Evolutionary conservation across 805 yeast species (phyloP).

Genomic region (Jamesozyma gamospora): DNA sequence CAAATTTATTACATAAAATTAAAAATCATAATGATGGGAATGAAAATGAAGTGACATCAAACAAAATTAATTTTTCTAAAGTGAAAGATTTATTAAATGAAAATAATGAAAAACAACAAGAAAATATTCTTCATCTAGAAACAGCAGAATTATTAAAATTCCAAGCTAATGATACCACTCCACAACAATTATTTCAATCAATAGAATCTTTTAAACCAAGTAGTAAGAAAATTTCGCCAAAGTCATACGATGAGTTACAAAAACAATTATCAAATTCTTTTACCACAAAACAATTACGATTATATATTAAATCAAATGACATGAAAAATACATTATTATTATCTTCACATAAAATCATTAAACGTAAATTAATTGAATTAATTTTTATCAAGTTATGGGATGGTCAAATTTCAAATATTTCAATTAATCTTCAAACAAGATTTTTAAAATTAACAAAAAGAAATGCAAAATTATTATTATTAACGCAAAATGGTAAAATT

Average conservation of each 20-base stretch:
- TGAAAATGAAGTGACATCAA: too few species aligned
- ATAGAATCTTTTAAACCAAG: constrained; percentile 22
- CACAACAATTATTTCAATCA: constrained; percentile 21
- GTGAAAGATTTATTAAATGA: not conserved
- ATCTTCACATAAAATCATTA: constrained; percentile 1
- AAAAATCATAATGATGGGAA: not conserved
- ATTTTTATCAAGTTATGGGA: constrained; percentile 17
- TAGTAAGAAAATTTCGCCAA: constrained; percentile 12
- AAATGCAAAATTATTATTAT: constrained; percentile 12
- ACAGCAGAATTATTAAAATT: constrained; percentile 17
- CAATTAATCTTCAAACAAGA: not conserved
- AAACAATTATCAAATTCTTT: constrained; percentile 17
- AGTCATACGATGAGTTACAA: constrained; percentile 14
- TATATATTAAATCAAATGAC: constrained; percentile 11
- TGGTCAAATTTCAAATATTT: constrained; percentile 4
- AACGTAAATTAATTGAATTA: constrained; percentile 8
- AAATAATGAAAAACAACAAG: not conserved
- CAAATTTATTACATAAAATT: not conserved
- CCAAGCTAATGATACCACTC: constrained; percentile 13
- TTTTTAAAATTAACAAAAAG: constrained; percentile 3
- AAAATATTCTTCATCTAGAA: not conserved
- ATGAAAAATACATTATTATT: constrained; percentile 1
- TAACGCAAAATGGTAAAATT: constrained; percentile 28
- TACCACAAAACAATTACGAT: constrained; percentile 21
- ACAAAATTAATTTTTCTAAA: not conserved